These are phyloP conservation scores for Panaeolus cyanescens DNA, from an alignment of 768 basidiomycete genomes.

Conservation along the genomic window DNA sequence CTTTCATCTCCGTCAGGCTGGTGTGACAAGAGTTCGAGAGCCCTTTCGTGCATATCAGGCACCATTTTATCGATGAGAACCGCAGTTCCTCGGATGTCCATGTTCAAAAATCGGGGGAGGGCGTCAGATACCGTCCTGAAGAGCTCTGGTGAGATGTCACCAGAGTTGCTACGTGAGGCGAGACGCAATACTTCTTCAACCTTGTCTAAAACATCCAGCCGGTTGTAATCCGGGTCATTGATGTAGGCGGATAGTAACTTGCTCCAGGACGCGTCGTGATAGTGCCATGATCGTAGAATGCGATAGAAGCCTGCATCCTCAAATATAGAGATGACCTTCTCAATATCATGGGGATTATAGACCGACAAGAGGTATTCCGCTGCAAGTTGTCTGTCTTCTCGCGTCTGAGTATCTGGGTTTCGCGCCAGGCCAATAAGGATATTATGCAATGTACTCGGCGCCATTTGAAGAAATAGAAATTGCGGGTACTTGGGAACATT, in stretches of 20 bases:
- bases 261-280: constrained; percentile 76
- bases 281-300: constrained; percentile 82
- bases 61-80: constrained; percentile 67
- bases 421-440: constrained; percentile 79
- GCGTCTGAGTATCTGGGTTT: constrained; percentile 73
- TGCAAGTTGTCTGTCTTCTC: constrained; percentile 94
- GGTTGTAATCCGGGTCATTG: constrained; percentile 64
- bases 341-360: constrained; percentile 83
- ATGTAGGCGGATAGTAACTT: constrained; percentile 74
- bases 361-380: constrained; percentile 91
- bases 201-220: constrained; percentile 63
- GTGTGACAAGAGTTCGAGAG: constrained; percentile 51
- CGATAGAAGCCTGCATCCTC: constrained; percentile 87
- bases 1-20: constrained; percentile 41
- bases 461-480: constrained; percentile 57
- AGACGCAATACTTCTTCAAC: constrained; percentile 61
- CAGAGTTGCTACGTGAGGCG: constrained; percentile 48
- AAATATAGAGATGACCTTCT: constrained; percentile 68
- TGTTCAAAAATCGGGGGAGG: constrained; percentile 64
- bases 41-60: constrained; percentile 67
- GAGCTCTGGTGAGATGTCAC: constrained; percentile 57
- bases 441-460: constrained; percentile 67
- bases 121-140: constrained; percentile 52
- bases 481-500: constrained; percentile 97
- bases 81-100: constrained; percentile 69